Evolutionary conservation across 2,329 filamentous ascomycete species (phyloP).

Genomic region (Leptographium galeiforme): DNA sequence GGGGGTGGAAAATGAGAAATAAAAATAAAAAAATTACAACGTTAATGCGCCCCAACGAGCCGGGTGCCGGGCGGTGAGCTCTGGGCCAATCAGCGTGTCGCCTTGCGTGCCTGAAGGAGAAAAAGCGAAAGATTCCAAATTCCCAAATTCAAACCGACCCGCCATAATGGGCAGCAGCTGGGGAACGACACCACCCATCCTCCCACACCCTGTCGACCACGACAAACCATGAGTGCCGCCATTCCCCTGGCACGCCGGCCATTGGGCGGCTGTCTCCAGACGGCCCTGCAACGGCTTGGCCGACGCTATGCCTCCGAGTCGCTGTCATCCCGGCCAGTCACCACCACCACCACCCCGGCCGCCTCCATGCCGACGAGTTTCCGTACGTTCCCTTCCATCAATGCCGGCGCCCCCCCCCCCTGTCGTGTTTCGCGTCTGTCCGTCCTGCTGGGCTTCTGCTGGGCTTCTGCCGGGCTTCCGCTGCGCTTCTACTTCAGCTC

Average conservation of each 20-base stretch:
- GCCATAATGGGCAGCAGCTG: too few relatives aligned
- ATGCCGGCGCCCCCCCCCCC: neutral
- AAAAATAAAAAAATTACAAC: neutral
- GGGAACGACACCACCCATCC: too few relatives aligned
- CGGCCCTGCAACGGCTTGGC: constrained; percentile 2
- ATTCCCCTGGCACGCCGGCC: constrained; percentile 8
- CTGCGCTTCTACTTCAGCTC: too few relatives aligned
- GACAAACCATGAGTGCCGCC: constrained; percentile 1
- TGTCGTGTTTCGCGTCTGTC: neutral
- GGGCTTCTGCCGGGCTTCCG: too few relatives aligned
- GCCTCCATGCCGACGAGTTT: neutral
- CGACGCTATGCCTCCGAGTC: constrained; percentile 5
- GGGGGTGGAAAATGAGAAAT: neutral
- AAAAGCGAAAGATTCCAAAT: too few relatives aligned
- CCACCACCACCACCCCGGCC: neutral
- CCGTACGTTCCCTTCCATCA: neutral
- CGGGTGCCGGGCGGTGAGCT: constrained; percentile 1
- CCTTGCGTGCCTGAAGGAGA: too few relatives aligned
- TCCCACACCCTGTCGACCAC: neutral
- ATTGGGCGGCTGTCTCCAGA: constrained; percentile 5
- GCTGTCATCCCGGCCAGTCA: neutral
- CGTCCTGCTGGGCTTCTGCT: neutral
- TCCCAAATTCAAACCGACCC: too few relatives aligned
- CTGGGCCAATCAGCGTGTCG: neutral
- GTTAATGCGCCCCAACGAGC: too few relatives aligned